A percentile compares a stretch with the other conserved stretches of the same genome.
Evolutionary conservation across 2,329 filamentous ascomycete species (phyloP).

Genomic region (Aplosporella prunicola): DNA sequence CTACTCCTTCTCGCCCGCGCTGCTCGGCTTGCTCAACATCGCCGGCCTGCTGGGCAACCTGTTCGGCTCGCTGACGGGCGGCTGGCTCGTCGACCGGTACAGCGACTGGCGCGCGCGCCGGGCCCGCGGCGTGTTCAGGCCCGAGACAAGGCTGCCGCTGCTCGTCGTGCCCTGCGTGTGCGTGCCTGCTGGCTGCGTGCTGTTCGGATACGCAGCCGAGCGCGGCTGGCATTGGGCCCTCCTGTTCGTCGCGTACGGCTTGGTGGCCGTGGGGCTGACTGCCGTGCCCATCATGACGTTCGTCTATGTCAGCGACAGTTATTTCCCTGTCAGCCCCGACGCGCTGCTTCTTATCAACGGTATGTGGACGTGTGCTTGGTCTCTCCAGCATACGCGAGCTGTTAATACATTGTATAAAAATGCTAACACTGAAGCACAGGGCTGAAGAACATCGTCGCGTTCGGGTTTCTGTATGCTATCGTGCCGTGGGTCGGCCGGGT

Average conservation of each 20-base stretch:
- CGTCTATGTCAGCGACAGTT: constrained; percentile 36
- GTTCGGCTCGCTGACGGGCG: constrained; percentile 34
- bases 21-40: constrained; percentile 33
- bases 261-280: constrained; percentile 37
- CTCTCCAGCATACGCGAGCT: not conserved
- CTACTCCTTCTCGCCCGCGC: constrained; percentile 26
- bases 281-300: constrained; percentile 27
- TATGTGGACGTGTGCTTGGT: constrained; percentile 1
- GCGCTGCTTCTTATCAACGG: constrained; percentile 30
- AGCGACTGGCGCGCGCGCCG: constrained; percentile 32
- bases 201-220: constrained; percentile 38
- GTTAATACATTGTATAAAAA: no score
- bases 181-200: constrained; percentile 34
- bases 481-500: constrained; percentile 32
- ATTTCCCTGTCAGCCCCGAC: constrained; percentile 28
- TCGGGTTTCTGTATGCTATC: constrained; percentile 39
- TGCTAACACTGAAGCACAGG: constrained; percentile 12
- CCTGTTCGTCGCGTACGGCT: constrained; percentile 39
- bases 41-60: constrained; percentile 35
- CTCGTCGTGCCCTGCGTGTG: constrained; percentile 33
- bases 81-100: constrained; percentile 35
- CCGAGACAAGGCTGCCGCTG: constrained; percentile 35
- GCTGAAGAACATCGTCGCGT: constrained; percentile 40
- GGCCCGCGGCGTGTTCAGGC: constrained; percentile 37
- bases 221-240: constrained; percentile 34